These are phyloP conservation scores for Rhodamnia rubescens DNA, from an alignment of 345 rosid genomes.

Conservation along the genomic window DNA sequence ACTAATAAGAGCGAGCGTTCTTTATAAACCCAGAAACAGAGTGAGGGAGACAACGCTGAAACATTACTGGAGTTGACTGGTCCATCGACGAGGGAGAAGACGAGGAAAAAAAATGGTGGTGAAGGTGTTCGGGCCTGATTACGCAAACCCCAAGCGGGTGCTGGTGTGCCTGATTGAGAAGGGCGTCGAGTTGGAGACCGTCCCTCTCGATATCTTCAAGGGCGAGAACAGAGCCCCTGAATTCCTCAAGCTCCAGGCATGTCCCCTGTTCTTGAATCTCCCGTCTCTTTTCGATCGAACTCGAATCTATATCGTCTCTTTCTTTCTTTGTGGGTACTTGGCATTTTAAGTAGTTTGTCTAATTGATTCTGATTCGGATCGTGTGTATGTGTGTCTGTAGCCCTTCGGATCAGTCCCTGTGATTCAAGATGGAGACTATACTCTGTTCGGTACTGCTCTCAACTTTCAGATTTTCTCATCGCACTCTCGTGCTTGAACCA, in stretches of 20 bases:
- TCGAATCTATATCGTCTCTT: neutral
- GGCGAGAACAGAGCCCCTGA: constrained; percentile 46
- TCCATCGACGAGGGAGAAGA: neutral
- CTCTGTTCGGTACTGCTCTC: constrained; percentile 22
- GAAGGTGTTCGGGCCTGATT: constrained; percentile 46
- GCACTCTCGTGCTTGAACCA: neutral
- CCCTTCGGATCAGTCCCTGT: constrained; percentile 69
- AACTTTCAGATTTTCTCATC: neutral
- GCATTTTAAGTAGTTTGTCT: neutral
- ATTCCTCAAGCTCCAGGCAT: constrained; percentile 51
- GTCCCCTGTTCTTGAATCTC: neutral
- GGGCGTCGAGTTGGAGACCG: constrained; percentile 42
- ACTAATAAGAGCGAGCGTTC: neutral
- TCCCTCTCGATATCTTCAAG: constrained; percentile 50
- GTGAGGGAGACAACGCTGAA: neutral
- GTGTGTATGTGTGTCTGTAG: constrained; percentile 11
- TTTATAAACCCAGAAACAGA: neutral
- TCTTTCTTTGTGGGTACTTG: neutral
- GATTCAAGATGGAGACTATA: neutral
- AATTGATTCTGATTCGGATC: neutral
- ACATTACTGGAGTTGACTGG: neutral
- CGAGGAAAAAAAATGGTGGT: constrained; percentile 31
- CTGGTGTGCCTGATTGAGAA: constrained; percentile 40
- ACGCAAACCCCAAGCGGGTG: constrained; percentile 39
- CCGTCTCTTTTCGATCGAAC: neutral